A percentile compares a stretch with the other conserved stretches of the same genome.
phyloP scores from a whole-genome alignment of 495 filamentous ascomycete genomes.

The Hapsidospora chrysogenum region DNA sequence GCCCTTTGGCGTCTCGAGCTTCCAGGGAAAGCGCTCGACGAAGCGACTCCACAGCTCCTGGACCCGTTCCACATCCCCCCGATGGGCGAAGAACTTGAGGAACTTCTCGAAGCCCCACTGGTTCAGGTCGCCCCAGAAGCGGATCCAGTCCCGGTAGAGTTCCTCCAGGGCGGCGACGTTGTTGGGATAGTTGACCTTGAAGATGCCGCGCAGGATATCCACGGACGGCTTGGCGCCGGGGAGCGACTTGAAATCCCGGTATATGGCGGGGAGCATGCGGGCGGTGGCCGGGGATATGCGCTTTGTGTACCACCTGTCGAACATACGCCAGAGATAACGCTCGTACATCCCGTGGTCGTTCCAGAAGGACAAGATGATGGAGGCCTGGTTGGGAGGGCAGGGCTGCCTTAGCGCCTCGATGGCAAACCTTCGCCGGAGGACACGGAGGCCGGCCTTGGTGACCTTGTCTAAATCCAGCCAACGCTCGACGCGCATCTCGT shows the following conservation, averaged over 20 bases:
- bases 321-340: background rate
- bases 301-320: background rate
- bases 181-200: conserved; percentile 22
- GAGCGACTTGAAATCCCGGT: conserved; percentile 11
- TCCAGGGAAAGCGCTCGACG: conserved; percentile 12
- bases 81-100: conserved; percentile 32
- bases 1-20: conserved; percentile 13
- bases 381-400: background rate
- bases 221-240: conserved; percentile 12
- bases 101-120: conserved; percentile 27
- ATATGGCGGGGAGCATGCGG: conserved; percentile 6
- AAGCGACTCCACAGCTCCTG: conserved; percentile 40
- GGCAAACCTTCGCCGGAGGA: background rate
- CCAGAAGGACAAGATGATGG: background rate
- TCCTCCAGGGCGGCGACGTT: conserved; percentile 26
- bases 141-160: conserved; percentile 38
- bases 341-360: conserved; percentile 1
- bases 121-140: conserved; percentile 17
- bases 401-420: background rate
- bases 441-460: background rate
- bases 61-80: conserved; percentile 34
- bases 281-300: background rate
- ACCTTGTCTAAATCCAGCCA: background rate
- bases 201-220: conserved; percentile 18
- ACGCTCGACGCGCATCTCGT: background rate